A percentile compares a stretch with the other conserved stretches of the same genome.
Evolutionary conservation across 192 early-diverging fungal species (phyloP).

Genomic region (Umbelopsis sp.): DNA sequence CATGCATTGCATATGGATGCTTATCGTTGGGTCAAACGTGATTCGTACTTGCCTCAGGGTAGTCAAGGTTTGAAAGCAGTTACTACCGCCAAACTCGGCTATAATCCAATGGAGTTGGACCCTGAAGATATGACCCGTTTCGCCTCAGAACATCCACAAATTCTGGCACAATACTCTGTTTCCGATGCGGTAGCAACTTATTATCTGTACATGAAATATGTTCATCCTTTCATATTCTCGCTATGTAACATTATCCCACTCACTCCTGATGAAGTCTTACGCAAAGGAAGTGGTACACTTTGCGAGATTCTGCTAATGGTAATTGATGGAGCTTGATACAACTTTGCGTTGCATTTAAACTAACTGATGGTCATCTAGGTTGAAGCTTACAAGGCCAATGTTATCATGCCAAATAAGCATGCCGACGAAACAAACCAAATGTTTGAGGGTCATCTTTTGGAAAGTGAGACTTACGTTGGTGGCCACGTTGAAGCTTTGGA

Average conservation of each 20-base stretch:
- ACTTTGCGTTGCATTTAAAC: background rate
- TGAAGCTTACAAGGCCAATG: constrained; percentile 82
- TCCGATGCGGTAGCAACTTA: constrained; percentile 99
- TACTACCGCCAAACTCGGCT: constrained; percentile 93
- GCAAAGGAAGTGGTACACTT: constrained; percentile 94
- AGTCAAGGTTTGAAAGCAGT: constrained; percentile 97
- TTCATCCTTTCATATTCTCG: constrained; percentile 99
- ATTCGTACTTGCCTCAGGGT: constrained; percentile 95
- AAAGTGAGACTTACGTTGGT: constrained; percentile 97
- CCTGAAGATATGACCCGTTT: constrained; percentile 99
- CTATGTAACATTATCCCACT: constrained; percentile 99
- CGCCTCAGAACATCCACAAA: constrained; percentile 90
- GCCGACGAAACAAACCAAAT: constrained; percentile 74
- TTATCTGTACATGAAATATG: constrained; percentile 99
- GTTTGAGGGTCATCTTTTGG: constrained; percentile 88
- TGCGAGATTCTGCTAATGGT: constrained; percentile 98
- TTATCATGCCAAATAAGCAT: constrained; percentile 99
- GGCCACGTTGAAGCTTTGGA: constrained; percentile 99
- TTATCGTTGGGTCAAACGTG: constrained; percentile 97
- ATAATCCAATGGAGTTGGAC: constrained; percentile 98
- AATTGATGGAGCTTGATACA: background rate
- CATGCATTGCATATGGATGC: constrained; percentile 95
- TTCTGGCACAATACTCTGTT: constrained; percentile 95
- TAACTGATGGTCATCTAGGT: constrained; percentile 52
- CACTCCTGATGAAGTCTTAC: constrained; percentile 94